Conservation (phyloP, 1,284 basidiomycete genomes). For the Ganoderma sinense region DNA sequence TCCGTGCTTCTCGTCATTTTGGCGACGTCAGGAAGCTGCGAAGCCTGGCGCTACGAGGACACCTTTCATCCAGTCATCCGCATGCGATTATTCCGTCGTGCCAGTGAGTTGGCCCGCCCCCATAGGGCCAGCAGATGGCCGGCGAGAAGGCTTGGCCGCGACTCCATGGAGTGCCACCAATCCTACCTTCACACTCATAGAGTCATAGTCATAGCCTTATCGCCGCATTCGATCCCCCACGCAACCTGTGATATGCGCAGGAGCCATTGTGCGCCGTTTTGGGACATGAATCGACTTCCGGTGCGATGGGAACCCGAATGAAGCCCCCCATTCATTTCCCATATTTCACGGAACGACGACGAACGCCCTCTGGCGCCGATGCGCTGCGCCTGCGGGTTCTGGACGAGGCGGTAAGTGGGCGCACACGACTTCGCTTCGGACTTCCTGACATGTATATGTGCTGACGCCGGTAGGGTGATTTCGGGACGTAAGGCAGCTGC, state of each 20-base stretch:
- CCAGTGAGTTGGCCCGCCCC: not conserved
- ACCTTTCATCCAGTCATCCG: not conserved
- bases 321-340: not conserved
- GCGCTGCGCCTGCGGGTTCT: not conserved
- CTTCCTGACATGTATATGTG: not conserved
- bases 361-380: not conserved
- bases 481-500: not conserved
- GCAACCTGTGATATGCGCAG: not conserved
- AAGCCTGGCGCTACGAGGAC: not conserved
- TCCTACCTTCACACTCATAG: not conserved
- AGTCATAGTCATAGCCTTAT: too few relatives aligned
- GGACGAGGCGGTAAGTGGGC: not conserved
- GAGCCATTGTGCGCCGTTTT: slow-evolving; percentile 16
- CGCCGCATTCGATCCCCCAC: not conserved
- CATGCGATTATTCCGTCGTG: not conserved
- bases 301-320: not conserved
- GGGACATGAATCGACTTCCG: slow-evolving; percentile 14
- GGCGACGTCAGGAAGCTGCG: not conserved
- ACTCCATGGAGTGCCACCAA: not conserved
- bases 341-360: not conserved
- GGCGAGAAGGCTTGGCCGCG: not conserved
- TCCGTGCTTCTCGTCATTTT: slow-evolving; percentile 13
- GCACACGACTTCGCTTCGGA: too few relatives aligned
- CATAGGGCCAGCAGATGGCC: not conserved
- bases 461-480: slow-evolving; percentile 1